phyloP scores from a whole-genome alignment of 768 basidiomycete species.

The Ephemerocybe angulata region DNA sequence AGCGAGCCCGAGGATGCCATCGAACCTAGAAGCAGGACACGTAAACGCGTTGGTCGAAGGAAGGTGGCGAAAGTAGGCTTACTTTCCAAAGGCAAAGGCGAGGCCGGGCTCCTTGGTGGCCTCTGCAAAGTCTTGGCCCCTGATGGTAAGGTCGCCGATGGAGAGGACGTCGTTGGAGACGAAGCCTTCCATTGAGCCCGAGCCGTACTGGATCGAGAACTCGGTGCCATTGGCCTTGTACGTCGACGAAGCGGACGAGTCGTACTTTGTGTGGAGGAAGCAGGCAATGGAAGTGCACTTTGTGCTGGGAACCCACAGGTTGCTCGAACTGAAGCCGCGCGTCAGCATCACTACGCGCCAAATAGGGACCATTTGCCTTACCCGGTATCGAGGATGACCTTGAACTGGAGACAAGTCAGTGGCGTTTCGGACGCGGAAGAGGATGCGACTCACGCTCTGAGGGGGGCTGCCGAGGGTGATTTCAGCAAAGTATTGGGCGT shows the following conservation, averaged over 20 bases:
- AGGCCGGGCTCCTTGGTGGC: constrained; percentile 95
- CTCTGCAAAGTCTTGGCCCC: constrained; percentile 86
- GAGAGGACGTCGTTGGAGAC: constrained; percentile 78
- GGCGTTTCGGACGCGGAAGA: background rate
- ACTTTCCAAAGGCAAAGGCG: constrained; percentile 96
- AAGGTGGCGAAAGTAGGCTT: constrained; percentile 25
- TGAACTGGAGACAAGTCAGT: constrained; percentile 52
- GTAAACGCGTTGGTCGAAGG: background rate
- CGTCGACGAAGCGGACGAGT: constrained; percentile 70
- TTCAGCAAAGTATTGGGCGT: constrained; percentile 94
- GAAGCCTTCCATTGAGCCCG: constrained; percentile 95
- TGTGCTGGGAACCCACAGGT: constrained; percentile 89
- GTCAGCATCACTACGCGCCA: constrained; percentile 8
- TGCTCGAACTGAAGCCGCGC: constrained; percentile 59
- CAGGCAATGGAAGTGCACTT: constrained; percentile 86
- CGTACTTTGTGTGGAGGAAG: constrained; percentile 93
- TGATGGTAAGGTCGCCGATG: constrained; percentile 81
- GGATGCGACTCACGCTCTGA: constrained; percentile 54
- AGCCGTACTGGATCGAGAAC: constrained; percentile 92
- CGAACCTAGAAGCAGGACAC: constrained; percentile 63
- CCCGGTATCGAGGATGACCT: constrained; percentile 95
- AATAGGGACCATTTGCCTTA: constrained; percentile 20
- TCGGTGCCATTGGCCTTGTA: constrained; percentile 87
- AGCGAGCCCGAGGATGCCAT: constrained; percentile 90
- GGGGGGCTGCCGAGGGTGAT: constrained; percentile 82